Evolutionary conservation across 495 filamentous ascomycete species (phyloP).

Genomic region (Annulohypoxylon moriforme): DNA sequence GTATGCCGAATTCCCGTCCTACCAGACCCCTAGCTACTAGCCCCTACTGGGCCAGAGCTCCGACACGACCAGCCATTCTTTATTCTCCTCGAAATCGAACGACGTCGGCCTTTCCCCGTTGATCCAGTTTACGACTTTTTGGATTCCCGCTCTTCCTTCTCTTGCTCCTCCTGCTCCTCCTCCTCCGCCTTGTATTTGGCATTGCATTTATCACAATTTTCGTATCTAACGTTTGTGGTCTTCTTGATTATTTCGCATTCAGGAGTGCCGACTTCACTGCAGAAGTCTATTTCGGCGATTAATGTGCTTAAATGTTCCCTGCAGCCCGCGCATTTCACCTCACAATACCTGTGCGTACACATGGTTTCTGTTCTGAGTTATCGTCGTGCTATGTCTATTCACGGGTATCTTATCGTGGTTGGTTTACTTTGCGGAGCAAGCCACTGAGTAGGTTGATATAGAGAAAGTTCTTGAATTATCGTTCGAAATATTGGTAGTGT

Average conservation of each 20-base stretch:
- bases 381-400: too few species aligned
- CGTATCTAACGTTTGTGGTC: background rate
- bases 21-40: too few species aligned
- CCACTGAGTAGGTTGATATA: too few species aligned
- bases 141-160: background rate
- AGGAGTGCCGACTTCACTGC: background rate
- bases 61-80: too few species aligned
- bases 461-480: too few species aligned
- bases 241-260: background rate
- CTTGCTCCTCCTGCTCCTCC: background rate
- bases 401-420: too few species aligned
- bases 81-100: background rate
- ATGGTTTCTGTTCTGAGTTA: too few species aligned
- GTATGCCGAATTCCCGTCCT: too few species aligned
- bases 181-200: background rate
- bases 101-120: background rate
- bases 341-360: background rate
- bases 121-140: background rate
- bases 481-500: too few species aligned
- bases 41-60: too few species aligned
- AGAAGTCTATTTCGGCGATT: background rate
- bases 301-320: background rate
- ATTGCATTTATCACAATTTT: background rate
- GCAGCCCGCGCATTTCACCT: conserved; percentile 2
- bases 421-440: too few species aligned